phyloP scores from a whole-genome alignment of 2,329 filamentous ascomycete species.

The Aspergillus spinulosporus region DNA sequence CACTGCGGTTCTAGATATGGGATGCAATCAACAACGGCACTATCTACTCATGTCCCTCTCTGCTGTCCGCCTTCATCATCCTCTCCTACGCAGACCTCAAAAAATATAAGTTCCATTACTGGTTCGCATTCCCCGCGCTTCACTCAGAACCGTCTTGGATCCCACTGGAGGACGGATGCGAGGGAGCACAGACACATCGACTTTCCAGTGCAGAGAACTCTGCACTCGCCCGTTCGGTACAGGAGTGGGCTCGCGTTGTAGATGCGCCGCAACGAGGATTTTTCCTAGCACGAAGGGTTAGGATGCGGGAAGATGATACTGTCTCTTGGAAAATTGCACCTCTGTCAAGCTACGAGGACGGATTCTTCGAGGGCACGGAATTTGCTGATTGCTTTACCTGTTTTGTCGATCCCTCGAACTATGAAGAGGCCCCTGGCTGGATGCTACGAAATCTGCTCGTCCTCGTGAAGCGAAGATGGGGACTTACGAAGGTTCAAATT shows the following conservation, averaged over 20 bases:
- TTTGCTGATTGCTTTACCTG: slow-evolving; percentile 78
- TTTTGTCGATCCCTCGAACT: slow-evolving; percentile 92
- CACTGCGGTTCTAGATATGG: slow-evolving; percentile 68
- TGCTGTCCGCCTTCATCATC: slow-evolving; percentile 83
- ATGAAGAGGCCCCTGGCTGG: slow-evolving; percentile 85
- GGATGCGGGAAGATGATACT: neutral
- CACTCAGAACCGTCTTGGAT: slow-evolving; percentile 87
- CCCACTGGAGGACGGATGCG: slow-evolving; percentile 43
- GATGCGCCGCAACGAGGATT: slow-evolving; percentile 89
- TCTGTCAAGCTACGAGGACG: slow-evolving; percentile 75
- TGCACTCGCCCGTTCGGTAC: slow-evolving; percentile 75
- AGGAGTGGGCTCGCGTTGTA: slow-evolving; percentile 81
- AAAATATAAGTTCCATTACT: slow-evolving; percentile 97
- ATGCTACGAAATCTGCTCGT: slow-evolving; percentile 86
- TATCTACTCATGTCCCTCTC: slow-evolving; percentile 90
- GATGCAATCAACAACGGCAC: slow-evolving; percentile 95
- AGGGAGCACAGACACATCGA: slow-evolving; percentile 27
- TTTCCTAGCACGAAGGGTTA: slow-evolving; percentile 79
- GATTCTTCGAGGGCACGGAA: slow-evolving; percentile 75
- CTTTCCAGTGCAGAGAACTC: slow-evolving; percentile 71
- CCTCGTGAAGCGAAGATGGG: slow-evolving; percentile 78
- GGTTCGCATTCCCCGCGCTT: slow-evolving; percentile 95
- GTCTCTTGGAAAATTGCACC: slow-evolving; percentile 70
- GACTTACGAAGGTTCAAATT: slow-evolving; percentile 73
- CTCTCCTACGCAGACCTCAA: slow-evolving; percentile 95